phyloP scores from a whole-genome alignment of 768 basidiomycete genomes.

The Lyophyllum decastes region DNA sequence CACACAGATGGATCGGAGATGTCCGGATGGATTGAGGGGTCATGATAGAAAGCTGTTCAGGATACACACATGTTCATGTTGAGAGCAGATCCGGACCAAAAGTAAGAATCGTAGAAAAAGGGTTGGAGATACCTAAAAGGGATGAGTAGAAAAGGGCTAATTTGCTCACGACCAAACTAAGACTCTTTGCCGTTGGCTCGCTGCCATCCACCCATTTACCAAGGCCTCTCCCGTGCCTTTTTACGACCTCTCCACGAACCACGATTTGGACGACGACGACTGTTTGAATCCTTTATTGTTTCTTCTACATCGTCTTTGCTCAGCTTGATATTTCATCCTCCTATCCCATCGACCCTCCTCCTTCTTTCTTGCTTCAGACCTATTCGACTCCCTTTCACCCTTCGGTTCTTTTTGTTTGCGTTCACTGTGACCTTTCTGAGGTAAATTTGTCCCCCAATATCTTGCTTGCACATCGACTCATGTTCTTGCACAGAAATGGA shows the following conservation, averaged over 20 bases:
- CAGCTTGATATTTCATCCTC: conserved; percentile 28
- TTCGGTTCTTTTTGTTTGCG: conserved; percentile 28
- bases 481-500: conserved; percentile 62
- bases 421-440: conserved; percentile 34
- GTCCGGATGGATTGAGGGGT: not conserved
- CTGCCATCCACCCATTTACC: conserved; percentile 31
- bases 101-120: conserved; percentile 19
- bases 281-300: conserved; percentile 38
- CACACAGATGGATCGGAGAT: conserved; percentile 9
- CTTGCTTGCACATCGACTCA: conserved; percentile 17
- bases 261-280: conserved; percentile 58
- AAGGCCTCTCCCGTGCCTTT: conserved; percentile 36
- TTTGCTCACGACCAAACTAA: conserved; percentile 33
- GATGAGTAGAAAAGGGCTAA: conserved; percentile 34
- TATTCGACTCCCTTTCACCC: conserved; percentile 18
- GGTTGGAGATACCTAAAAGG: conserved; percentile 15
- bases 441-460: conserved; percentile 17
- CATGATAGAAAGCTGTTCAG: not conserved
- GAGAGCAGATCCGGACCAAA: conserved; percentile 11
- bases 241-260: conserved; percentile 56
- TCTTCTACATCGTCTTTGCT: conserved; percentile 35
- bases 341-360: conserved; percentile 24
- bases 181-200: conserved; percentile 33
- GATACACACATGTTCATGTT: not conserved
- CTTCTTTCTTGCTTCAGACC: conserved; percentile 14